Evolutionary conservation across 139 green algal species (phyloP).

Genomic region (Picochlorum costavermella): DNA sequence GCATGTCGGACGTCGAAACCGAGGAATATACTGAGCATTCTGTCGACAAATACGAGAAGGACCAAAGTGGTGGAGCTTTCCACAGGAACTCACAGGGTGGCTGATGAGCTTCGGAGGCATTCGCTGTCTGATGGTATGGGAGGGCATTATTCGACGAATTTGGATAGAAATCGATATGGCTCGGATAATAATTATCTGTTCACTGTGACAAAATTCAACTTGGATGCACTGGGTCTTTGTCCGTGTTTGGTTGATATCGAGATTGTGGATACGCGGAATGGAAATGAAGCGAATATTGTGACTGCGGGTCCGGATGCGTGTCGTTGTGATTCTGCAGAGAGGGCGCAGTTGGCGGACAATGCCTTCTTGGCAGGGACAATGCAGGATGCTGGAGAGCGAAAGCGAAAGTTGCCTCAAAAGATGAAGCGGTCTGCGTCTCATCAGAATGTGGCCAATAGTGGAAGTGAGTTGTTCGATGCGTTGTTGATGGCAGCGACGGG

Average conservation of each 20-base stretch:
- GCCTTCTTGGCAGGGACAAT: slow-evolving; percentile 11
- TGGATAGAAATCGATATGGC: slow-evolving; percentile 93
- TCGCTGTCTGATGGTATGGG: slow-evolving; percentile 67
- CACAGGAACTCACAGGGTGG: slow-evolving; percentile 77
- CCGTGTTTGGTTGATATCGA: slow-evolving; percentile 88
- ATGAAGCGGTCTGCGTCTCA: neutral
- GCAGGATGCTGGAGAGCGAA: neutral
- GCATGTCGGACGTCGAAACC: slow-evolving; percentile 18
- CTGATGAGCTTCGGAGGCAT: slow-evolving; percentile 83
- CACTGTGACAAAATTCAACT: slow-evolving; percentile 84
- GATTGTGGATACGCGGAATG: slow-evolving; percentile 88
- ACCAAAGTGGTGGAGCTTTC: slow-evolving; percentile 91
- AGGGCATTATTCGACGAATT: slow-evolving; percentile 86
- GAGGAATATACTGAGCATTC: slow-evolving; percentile 73
- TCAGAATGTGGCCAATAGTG: slow-evolving; percentile 9
- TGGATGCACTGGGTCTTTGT: slow-evolving; percentile 83
- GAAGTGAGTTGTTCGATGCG: slow-evolving; percentile 65
- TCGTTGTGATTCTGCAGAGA: slow-evolving; percentile 37
- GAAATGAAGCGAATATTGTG: slow-evolving; percentile 61
- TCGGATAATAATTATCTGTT: slow-evolving; percentile 92
- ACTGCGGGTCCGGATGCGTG: slow-evolving; percentile 59
- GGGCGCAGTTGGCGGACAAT: slow-evolving; percentile 21
- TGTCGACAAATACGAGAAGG: slow-evolving; percentile 82
- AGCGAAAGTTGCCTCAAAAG: neutral
- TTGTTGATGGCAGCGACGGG: slow-evolving; percentile 70